Evolutionary conservation across 139 green algal species (phyloP), one percentile per base, ranked within the genome.

Genomic region (Volvox africanus): DNA sequence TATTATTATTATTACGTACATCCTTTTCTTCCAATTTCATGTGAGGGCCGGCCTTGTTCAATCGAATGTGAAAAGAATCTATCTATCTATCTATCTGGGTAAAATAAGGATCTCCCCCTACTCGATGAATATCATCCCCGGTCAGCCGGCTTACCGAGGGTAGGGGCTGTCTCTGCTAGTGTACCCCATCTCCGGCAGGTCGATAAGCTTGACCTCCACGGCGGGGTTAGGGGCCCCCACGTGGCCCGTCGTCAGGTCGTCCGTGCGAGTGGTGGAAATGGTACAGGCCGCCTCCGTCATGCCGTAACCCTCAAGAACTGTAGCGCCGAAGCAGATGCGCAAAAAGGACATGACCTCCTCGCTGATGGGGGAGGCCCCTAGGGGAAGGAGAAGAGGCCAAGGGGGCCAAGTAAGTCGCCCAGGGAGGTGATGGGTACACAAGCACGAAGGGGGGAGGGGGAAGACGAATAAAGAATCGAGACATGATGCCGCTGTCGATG

Each of bases 141-240:
- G n/a, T n/a, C n/a, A n/a, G n/a, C n/a, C n/a, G n/a, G n/a, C n/a
- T 50, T 50, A 91, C 98, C 98, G 20, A 0, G 98, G 96, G 91
- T 96, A 94, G 17, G 97, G 97, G 76, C 93, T 84, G 92, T 99
- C 97, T 0, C 93, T 89, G 83, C 95, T 96, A 22, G 93, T 92
- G 96, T 99, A 99, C 65, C 95, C 95, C 98, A 99, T 99, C 93
- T 99, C 98, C 0, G 98, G 98, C 26, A 99, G 96, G 92, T 99
- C 97, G 26, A 95, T 96, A 61, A 99, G 96, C 94, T 99, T 99
- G 82, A 99, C 88, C 93, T 99, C 96, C 68, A 96, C 96, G 84
- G 93, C 96, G 19, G 97, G 96, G 61, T 97, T 90, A 14, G 98
- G 97, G 2, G 94, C 92, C 21, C 98, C 98, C 90, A 99, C 97